These are phyloP conservation scores for Botrytis squamosa DNA, from an alignment of 2,329 filamentous ascomycete species.

Conservation along the genomic window DNA sequence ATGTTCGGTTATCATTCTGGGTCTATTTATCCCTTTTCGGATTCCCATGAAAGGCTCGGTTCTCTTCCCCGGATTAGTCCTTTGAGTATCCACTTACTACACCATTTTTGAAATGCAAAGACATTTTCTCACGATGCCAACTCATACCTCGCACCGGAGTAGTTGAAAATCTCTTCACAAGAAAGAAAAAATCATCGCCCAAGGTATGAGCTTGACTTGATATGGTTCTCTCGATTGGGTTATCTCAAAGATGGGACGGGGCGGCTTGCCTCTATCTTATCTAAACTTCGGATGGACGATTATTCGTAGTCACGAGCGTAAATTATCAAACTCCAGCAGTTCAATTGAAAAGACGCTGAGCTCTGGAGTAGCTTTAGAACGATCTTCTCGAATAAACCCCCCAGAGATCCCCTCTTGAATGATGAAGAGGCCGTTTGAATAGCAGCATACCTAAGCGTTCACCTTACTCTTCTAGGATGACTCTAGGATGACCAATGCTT, in stretches of 20 bases:
- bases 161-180: constrained; percentile 4
- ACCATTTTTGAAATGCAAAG: constrained; percentile 6
- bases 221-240: background rate
- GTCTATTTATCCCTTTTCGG: background rate
- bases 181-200: background rate
- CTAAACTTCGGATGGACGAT: constrained; percentile 3
- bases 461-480: background rate
- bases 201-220: background rate
- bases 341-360: background rate
- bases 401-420: background rate
- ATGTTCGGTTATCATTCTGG: background rate
- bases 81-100: constrained; percentile 8
- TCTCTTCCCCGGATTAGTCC: constrained; percentile 17
- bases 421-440: background rate
- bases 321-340: background rate
- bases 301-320: background rate
- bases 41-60: constrained; percentile 1
- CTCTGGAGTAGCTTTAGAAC: background rate
- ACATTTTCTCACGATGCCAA: constrained; percentile 12
- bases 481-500: constrained; percentile 4
- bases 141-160: background rate
- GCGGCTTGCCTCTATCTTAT: background rate
- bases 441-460: background rate
- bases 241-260: constrained; percentile 1
- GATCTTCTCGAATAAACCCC: background rate